Evolutionary conservation across 75 land plant genomes (phyloP).

Genomic region (Cupressus sempervirens): DNA sequence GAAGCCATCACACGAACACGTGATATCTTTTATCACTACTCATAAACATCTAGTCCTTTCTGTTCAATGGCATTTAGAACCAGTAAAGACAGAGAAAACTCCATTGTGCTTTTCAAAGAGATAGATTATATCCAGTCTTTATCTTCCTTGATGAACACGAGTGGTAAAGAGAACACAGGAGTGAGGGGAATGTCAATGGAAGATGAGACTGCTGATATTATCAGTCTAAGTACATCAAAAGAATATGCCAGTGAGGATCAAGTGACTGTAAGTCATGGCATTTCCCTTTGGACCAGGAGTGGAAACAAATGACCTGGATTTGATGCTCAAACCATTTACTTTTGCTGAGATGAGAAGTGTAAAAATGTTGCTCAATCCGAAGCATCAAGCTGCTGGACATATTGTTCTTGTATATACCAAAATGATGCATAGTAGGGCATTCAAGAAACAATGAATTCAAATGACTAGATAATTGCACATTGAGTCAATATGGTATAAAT

Average conservation of each 20-base stretch:
- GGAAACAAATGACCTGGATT: neutral
- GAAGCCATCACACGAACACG: too few relatives aligned
- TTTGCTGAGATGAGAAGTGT: neutral
- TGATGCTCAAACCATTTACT: neutral
- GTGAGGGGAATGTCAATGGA: neutral
- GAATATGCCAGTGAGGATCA: neutral
- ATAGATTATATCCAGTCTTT: neutral
- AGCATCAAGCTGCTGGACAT: neutral
- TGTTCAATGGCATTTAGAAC: too few relatives aligned
- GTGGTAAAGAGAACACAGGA: neutral
- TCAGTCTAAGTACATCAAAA: neutral
- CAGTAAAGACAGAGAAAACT: slow-evolving; percentile 28
- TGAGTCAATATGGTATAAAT: neutral
- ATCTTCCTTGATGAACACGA: neutral
- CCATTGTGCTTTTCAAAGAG: slow-evolving; percentile 18
- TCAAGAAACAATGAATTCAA: neutral
- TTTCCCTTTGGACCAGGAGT: neutral
- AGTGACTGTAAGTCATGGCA: neutral
- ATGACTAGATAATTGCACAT: neutral
- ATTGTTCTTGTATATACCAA: neutral
- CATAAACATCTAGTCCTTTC: too few relatives aligned
- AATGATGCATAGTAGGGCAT: neutral
- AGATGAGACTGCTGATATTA: neutral
- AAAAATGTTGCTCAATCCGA: slow-evolving; percentile 1
- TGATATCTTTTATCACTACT: too few relatives aligned